Evolutionary conservation across 1,284 basidiomycete species (phyloP).

Genomic region (Fistulinella staudtii): DNA sequence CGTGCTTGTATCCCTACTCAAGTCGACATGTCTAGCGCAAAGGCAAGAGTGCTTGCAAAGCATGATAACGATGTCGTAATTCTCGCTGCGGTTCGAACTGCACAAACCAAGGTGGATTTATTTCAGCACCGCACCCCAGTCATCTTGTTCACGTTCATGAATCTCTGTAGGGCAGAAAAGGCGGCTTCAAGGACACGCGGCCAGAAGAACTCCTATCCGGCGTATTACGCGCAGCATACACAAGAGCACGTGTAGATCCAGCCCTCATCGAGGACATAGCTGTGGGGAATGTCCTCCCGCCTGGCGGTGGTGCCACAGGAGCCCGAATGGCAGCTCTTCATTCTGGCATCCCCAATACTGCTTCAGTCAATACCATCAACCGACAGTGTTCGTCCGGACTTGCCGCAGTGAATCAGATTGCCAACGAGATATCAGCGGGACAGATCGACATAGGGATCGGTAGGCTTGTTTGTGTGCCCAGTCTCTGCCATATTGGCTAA

Average conservation of each 20-base stretch:
- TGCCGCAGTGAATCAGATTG: conserved; percentile 86
- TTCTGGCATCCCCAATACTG: conserved; percentile 86
- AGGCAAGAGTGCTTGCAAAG: conserved; percentile 51
- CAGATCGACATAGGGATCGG: conserved; percentile 94
- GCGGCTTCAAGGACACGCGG: conserved; percentile 90
- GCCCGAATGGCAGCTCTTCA: conserved; percentile 95
- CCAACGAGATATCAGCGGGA: conserved; percentile 80
- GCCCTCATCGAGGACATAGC: conserved; percentile 84
- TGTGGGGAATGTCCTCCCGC: conserved; percentile 92
- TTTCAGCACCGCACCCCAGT: not conserved
- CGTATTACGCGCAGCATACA: conserved; percentile 73
- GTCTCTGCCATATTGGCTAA: conserved; percentile 6
- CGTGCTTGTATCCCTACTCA: not conserved
- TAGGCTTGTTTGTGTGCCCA: conserved; percentile 33
- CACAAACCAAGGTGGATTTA: conserved; percentile 74
- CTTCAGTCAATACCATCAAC: conserved; percentile 87
- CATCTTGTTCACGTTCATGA: conserved; percentile 12
- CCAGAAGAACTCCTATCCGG: conserved; percentile 89
- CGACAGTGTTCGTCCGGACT: conserved; percentile 94
- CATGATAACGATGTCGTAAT: conserved; percentile 87
- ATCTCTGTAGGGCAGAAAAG: conserved; percentile 68
- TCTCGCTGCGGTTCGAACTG: conserved; percentile 82
- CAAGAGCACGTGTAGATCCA: conserved; percentile 68
- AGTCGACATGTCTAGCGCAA: conserved; percentile 29
- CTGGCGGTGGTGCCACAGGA: conserved; percentile 84